A percentile compares a stretch with the other conserved stretches of the same genome.
Evolutionary conservation across 225 moss, liverwort and hornwort species (phyloP).

Genomic region (Physcomitrium patens): DNA sequence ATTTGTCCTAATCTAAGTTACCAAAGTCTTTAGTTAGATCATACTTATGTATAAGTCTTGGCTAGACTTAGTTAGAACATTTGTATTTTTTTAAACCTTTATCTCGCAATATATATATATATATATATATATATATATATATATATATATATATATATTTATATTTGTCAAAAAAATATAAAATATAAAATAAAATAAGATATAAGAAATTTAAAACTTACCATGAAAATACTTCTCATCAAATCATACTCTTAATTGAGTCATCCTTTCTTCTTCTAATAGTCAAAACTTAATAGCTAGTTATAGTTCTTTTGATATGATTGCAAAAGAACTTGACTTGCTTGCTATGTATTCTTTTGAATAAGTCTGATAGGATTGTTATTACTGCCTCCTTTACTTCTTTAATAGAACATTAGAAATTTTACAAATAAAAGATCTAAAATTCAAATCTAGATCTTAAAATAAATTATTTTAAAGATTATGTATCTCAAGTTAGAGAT

Average conservation of each 20-base stretch:
- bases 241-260: neutral
- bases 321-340: constrained; percentile 56
- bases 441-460: neutral
- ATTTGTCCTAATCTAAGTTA: too few relatives aligned
- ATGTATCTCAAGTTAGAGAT: constrained; percentile 74
- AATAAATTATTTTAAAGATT: neutral
- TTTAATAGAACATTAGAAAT: constrained; percentile 6
- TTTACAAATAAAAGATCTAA: neutral
- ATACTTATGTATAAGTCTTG: too few relatives aligned
- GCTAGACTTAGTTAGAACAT: too few relatives aligned
- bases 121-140: too few relatives aligned
- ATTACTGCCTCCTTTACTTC: constrained; percentile 72
- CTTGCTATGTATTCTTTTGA: constrained; percentile 60
- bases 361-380: constrained; percentile 64
- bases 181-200: too few relatives aligned
- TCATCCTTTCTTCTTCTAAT: constrained; percentile 49
- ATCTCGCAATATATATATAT: too few relatives aligned
- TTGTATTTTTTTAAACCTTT: too few relatives aligned
- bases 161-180: too few relatives aligned
- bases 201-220: too few relatives aligned
- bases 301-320: constrained; percentile 43
- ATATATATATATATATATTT: too few relatives aligned
- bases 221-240: too few relatives aligned
- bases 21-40: too few relatives aligned
- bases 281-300: constrained; percentile 35